Percentiles rank a stretch among this genome's conserved stretches.
These are phyloP conservation scores for Xylariales sp. DNA, from an alignment of 2,329 filamentous ascomycete genomes.

Conservation along the genomic window DNA sequence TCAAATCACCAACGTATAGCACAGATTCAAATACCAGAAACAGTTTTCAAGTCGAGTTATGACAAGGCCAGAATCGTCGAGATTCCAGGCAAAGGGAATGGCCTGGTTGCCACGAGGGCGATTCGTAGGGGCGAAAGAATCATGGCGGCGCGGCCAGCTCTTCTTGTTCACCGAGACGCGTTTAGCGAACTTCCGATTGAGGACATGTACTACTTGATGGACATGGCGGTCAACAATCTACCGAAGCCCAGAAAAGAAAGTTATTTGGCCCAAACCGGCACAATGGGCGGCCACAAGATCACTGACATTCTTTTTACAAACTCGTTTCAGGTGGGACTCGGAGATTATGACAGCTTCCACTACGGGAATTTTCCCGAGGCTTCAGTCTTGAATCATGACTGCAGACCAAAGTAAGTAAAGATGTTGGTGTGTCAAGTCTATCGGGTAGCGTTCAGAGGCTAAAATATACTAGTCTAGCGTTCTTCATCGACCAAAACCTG, in stretches of 20 bases:
- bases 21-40: conserved; percentile 21
- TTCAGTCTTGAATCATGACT: conserved; percentile 56
- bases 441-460: neutral
- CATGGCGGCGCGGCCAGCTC: conserved; percentile 40
- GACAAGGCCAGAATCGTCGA: conserved; percentile 24
- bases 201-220: conserved; percentile 39
- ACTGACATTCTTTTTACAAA: conserved; percentile 47
- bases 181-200: conserved; percentile 40
- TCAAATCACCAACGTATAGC: conserved; percentile 29
- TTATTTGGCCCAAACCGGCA: conserved; percentile 41
- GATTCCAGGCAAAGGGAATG: conserved; percentile 43
- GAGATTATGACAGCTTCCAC: conserved; percentile 33
- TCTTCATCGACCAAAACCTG: conserved; percentile 51
- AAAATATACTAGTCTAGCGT: conserved; percentile 44
- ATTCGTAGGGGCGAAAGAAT: conserved; percentile 43
- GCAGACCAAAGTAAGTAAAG: conserved; percentile 52
- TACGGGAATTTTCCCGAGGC: conserved; percentile 54
- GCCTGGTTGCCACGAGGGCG: conserved; percentile 40
- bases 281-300: conserved; percentile 43
- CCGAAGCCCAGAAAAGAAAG: conserved; percentile 34
- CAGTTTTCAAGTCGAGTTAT: conserved; percentile 5
- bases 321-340: conserved; percentile 43
- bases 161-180: conserved; percentile 42
- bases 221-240: conserved; percentile 40
- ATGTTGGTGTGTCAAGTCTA: neutral